phyloP scores from a whole-genome alignment of 139 green algal species.

The Spirogloea muscicola region DNA sequence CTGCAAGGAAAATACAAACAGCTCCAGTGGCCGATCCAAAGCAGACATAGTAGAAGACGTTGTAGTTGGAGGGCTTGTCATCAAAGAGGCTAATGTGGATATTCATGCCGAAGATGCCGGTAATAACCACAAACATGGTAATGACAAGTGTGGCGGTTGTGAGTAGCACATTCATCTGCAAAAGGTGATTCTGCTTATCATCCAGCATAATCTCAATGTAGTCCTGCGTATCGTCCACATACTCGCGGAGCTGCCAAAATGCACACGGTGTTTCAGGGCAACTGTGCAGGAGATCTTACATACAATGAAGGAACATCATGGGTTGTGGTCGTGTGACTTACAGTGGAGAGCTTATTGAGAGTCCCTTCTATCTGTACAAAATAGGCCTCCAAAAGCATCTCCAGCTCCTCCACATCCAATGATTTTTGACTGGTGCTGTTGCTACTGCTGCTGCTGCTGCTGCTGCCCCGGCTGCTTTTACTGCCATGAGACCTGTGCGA shows the following conservation, averaged over 20 bases:
- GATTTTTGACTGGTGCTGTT: background rate
- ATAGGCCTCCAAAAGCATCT: slow-evolving; percentile 53
- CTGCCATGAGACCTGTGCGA: no score
- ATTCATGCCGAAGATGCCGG: slow-evolving; percentile 92
- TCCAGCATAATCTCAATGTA: slow-evolving; percentile 96
- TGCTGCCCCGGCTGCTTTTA: background rate
- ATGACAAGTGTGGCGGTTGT: slow-evolving; percentile 73
- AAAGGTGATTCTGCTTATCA: slow-evolving; percentile 57
- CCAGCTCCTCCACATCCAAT: slow-evolving; percentile 47
- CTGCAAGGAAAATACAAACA: background rate
- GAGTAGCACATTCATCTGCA: slow-evolving; percentile 77
- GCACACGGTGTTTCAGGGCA: slow-evolving; percentile 15
- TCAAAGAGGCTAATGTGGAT: slow-evolving; percentile 49
- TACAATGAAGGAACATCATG: no score
- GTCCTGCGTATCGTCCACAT: slow-evolving; percentile 95
- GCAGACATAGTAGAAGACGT: slow-evolving; percentile 23
- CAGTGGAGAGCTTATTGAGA: slow-evolving; percentile 35
- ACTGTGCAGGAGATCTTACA: no score
- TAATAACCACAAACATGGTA: slow-evolving; percentile 60
- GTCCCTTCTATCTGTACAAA: slow-evolving; percentile 36
- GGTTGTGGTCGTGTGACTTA: no score
- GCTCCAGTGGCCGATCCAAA: background rate
- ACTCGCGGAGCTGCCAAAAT: slow-evolving; percentile 75
- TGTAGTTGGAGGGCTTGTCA: background rate
- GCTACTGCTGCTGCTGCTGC: slow-evolving; percentile 15